Base-by-base conservation (phyloP, 192 early-diverging fungal genomes). In the Umbelopsis vinacea region DNA sequence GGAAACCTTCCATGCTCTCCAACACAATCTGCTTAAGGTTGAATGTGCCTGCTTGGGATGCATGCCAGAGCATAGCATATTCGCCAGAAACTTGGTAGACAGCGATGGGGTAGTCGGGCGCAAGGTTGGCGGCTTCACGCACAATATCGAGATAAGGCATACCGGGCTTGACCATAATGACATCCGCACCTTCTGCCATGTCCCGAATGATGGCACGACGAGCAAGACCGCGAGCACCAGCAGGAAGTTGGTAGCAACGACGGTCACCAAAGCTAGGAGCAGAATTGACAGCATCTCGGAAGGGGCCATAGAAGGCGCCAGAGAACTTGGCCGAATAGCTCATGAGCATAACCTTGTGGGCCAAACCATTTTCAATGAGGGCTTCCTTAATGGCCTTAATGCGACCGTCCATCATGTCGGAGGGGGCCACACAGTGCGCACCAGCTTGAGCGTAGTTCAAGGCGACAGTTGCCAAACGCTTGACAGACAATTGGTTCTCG, bases 361-460 rank as follows among this genome's bases (percentile, higher is more conserved):
- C 87, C 17, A 95, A 76, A 1, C 92, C 93, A 68, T 89, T 88
- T 19, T 85, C 83, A 6, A 93, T 79, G 35, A 99, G 83, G 0
- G 83, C 85, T 76, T 94, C 79, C 84, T 99, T 99, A 82, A 99
- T 98, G 9, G 93, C 92, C 66, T 88, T 83, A 77, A 99, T 93
- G 68, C 97, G 89, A 46, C 93, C 93, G 57, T 97, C 97, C 96
- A 97, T 98, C 97, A 98, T 98, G 77, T 98, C 97, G 15, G 92
- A 94, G 11, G 97, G 97, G 4, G 96, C 91, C 6, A 98, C 92
- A 70, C 94, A 89, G 43, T 97, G 93, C 52, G 93, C 93, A 46
- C 96, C 97, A 3, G 96, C 96, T 67, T 90, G 85, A 19, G 95
- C 96, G 83, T 97, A 99, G 53, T 82, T 86, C 45, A 95, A 80